phyloP scores from a whole-genome alignment of 1,139 yeast genomes.

The Candida neerlandica region DNA sequence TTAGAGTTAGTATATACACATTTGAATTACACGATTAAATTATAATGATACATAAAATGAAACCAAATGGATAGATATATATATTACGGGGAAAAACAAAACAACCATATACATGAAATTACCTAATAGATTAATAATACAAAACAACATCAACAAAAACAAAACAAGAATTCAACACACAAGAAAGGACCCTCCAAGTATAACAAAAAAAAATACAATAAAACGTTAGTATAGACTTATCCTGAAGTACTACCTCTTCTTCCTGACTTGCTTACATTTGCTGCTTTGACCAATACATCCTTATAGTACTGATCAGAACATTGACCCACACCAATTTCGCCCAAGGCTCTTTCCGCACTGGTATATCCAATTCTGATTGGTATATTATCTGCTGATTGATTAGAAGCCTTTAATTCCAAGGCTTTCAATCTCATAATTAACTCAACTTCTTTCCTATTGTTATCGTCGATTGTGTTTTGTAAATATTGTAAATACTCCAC shows the following conservation, averaged over 20 bases:
- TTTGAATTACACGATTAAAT: neutral
- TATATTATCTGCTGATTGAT: constrained; percentile 21
- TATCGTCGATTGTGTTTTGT: constrained; percentile 75
- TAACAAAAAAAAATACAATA: neutral
- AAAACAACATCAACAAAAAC: neutral
- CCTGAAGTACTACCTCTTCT: constrained; percentile 23
- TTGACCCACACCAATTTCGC: constrained; percentile 82
- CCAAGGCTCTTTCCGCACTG: constrained; percentile 77
- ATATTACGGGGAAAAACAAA: neutral
- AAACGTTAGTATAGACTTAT: neutral
- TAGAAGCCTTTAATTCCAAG: constrained; percentile 42
- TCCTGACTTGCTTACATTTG: constrained; percentile 26
- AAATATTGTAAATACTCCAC: constrained; percentile 80
- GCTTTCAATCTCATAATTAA: constrained; percentile 61
- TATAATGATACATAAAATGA: neutral
- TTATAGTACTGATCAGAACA: constrained; percentile 54
- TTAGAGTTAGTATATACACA: neutral
- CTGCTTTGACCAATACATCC: constrained; percentile 36
- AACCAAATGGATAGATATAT: neutral
- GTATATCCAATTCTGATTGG: constrained; percentile 58
- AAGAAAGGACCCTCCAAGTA: neutral
- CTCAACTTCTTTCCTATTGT: constrained; percentile 78
- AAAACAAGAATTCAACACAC: constrained; percentile 4
- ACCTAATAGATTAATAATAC: constrained; percentile 2
- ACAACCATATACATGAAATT: neutral